Base-by-base conservation (phyloP, 75 land plant species). In the Isoetes taiwanensis region DNA sequence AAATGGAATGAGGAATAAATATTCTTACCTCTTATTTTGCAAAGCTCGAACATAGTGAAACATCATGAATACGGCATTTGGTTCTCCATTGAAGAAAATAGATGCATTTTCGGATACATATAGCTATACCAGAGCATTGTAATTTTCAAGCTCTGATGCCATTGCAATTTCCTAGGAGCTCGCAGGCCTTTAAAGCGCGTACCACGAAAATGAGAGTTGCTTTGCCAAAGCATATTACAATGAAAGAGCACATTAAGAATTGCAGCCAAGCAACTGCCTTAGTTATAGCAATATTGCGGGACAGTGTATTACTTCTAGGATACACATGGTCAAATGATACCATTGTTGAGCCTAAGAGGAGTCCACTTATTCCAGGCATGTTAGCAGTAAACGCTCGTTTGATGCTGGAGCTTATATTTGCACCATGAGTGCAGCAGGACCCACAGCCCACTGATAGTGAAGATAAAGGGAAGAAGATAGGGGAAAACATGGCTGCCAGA, bases 291-390 rank as follows among this genome's bases (percentile, higher is more conserved):
- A 46, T 46, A 5, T 23, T 46, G 16, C 8, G 50, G 16, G 50
- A 23, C 16, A 16, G 23, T n/a, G 50, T n/a, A 6, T 6, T 4
- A 3, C 50, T 46, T n/a, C 19, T 46, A 6, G 50, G 50, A 6
- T 19, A 46, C 16, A 23, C 50, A 3, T 23, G 16, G 8, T 19
- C 50, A 4, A 3, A 16, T 4, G 50, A 46, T 23, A 46, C n/a
- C 19, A 46, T 46, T 8, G 50, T 46, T 5, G 50, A 46, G 50
- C 50, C 50, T 46, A 23, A 16, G 6, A 46, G 50, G 16, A 46
- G 50, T 46, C 50, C 50, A 19, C 4, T 46, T 19, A 46, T 46
- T 19, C 50, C 50, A n/a, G 50, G 50, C 12, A 46, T 46, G 50
- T 19, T 8, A n/a, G 50, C 50, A 5, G 50, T 46, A 8, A 46